These are phyloP conservation scores for Ciborinia camelliae DNA, from an alignment of 2,329 filamentous ascomycete genomes.

Conservation along the genomic window DNA sequence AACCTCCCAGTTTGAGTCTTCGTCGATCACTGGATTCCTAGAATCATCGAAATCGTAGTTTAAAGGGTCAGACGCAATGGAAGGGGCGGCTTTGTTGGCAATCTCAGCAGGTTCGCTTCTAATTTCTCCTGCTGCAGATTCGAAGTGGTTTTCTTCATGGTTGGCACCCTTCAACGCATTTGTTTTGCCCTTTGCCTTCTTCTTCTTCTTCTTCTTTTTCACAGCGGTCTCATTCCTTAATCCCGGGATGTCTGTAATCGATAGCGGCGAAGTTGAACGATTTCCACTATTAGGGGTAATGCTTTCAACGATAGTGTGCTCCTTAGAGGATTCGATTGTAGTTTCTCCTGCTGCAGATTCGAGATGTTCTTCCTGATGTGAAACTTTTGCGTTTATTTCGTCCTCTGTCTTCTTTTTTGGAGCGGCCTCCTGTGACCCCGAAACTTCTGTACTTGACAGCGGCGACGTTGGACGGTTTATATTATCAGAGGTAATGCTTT, in stretches of 20 bases:
- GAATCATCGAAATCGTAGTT: slow-evolving; percentile 12
- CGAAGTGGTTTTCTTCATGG: not conserved
- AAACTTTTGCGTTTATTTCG: not conserved
- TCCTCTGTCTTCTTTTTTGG: not conserved
- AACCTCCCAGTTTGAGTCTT: slow-evolving; percentile 3
- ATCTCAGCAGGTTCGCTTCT: not conserved
- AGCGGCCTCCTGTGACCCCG: not conserved
- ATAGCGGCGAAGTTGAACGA: not conserved
- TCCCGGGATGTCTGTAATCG: not conserved
- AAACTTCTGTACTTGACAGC: not conserved
- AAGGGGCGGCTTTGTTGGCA: not conserved
- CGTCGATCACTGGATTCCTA: not conserved
- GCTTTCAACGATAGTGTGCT: not conserved
- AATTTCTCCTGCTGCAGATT: not conserved
- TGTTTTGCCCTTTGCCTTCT: not conserved
- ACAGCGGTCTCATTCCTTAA: not conserved
- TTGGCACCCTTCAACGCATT: not conserved
- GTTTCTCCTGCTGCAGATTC: not conserved
- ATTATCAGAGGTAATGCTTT: not conserved
- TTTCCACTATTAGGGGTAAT: not conserved
- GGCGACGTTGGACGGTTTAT: not conserved
- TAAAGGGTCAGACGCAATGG: slow-evolving; percentile 12
- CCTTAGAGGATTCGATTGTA: no score
- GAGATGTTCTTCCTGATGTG: not conserved
- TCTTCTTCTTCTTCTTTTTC: no score